A percentile compares a stretch with the other conserved stretches of the same genome.
Conservation (phyloP, 805 yeast species). For the Candida fluviatilis region DNA sequence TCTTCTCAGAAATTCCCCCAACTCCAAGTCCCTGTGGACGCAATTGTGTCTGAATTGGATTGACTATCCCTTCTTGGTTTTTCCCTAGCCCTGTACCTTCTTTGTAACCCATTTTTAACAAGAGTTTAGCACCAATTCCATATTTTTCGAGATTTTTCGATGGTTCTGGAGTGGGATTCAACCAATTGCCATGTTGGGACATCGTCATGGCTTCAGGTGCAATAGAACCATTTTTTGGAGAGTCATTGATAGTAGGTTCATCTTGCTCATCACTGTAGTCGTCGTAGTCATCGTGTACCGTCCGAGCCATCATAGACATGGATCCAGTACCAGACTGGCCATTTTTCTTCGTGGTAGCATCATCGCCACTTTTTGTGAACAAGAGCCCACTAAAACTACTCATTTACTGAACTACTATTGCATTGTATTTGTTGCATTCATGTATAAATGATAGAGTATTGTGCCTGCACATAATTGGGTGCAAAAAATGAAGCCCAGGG, state of each 20-base stretch:
- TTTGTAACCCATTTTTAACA: slow-evolving; percentile 83
- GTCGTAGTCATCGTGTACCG: slow-evolving; percentile 14
- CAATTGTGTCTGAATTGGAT: slow-evolving; percentile 71
- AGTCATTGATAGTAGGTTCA: slow-evolving; percentile 1
- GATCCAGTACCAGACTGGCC: neutral
- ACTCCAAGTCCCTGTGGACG: slow-evolving; percentile 71
- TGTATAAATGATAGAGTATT: too few relatives aligned
- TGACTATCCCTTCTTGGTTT: slow-evolving; percentile 64
- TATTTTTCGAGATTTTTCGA: slow-evolving; percentile 30
- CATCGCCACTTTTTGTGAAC: slow-evolving; percentile 4
- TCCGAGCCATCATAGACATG: slow-evolving; percentile 9
- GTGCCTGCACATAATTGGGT: too few relatives aligned
- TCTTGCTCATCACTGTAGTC: slow-evolving; percentile 17
- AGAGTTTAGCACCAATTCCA: slow-evolving; percentile 80
- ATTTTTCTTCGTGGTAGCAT: neutral
- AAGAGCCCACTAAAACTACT: slow-evolving; percentile 2
- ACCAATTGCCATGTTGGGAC: neutral
- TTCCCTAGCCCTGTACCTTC: slow-evolving; percentile 85
- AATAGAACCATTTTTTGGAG: too few relatives aligned
- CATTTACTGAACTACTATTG: slow-evolving; percentile 1
- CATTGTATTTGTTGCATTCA: too few relatives aligned
- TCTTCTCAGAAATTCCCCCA: slow-evolving; percentile 53
- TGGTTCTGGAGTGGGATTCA: neutral
- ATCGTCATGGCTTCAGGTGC: neutral
- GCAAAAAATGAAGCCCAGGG: too few relatives aligned